These are phyloP conservation scores for Botrytis cinerea DNA, from an alignment of 2,329 filamentous ascomycete species.

Conservation along the genomic window DNA sequence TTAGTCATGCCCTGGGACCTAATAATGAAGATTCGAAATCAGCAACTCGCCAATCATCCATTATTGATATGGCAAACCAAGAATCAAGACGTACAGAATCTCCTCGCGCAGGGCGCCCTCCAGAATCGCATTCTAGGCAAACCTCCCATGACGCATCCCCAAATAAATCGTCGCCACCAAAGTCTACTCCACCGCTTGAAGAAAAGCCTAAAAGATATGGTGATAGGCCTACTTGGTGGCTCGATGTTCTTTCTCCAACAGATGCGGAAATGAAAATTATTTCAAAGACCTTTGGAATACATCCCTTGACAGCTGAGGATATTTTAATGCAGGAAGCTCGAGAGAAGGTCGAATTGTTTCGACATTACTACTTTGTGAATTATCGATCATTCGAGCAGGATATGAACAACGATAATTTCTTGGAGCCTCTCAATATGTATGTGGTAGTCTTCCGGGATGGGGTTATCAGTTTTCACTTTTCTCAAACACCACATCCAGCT, in stretches of 20 bases:
- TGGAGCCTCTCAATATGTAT: conserved; percentile 97
- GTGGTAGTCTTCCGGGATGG: conserved; percentile 96
- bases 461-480: conserved; percentile 95
- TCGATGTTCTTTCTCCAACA: conserved; percentile 87
- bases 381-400: conserved; percentile 98
- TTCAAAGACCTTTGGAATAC: conserved; percentile 90
- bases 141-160: conserved; percentile 35
- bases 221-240: conserved; percentile 92
- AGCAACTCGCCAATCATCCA: conserved; percentile 47
- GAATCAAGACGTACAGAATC: conserved; percentile 29
- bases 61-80: conserved; percentile 32
- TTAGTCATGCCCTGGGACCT: conserved; percentile 35
- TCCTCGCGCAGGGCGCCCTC: conserved; percentile 10
- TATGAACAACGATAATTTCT: conserved; percentile 80
- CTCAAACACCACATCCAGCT: conserved; percentile 91
- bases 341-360: conserved; percentile 96
- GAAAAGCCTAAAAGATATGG: conserved; percentile 62
- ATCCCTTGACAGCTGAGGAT: conserved; percentile 92
- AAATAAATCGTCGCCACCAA: conserved; percentile 31
- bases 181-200: conserved; percentile 21
- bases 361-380: conserved; percentile 98
- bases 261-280: conserved; percentile 95
- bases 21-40: conserved; percentile 48
- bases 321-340: conserved; percentile 97
- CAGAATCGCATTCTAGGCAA: conserved; percentile 26